Evolutionary conservation across 176 grass and related monocot species (phyloP).

Genomic region (Sorghum bicolor): DNA sequence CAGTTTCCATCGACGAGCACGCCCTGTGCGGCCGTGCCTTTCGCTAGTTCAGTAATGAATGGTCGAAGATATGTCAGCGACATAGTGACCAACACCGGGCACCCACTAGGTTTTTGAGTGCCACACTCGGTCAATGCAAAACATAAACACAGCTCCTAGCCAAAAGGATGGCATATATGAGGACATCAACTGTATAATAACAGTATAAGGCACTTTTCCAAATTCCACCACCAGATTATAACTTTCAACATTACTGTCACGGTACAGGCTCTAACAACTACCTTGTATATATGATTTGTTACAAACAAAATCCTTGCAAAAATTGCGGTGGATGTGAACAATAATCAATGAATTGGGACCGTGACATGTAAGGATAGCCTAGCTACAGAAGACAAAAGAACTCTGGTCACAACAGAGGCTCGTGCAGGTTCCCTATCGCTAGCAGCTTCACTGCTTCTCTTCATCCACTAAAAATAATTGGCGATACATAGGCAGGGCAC

Average conservation of each 20-base stretch:
- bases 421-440: background rate
- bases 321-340: background rate
- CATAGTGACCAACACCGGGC: too few relatives aligned
- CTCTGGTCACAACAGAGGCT: constrained; percentile 23
- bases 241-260: background rate
- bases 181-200: background rate
- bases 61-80: background rate
- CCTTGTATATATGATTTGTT: background rate
- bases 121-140: too few relatives aligned
- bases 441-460: constrained; percentile 2
- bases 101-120: background rate
- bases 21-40: background rate
- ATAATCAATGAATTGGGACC: constrained; percentile 38
- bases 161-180: background rate
- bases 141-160: background rate
- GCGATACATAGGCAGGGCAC: constrained; percentile 31
- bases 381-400: constrained; percentile 30
- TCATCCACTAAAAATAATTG: constrained; percentile 32
- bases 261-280: background rate
- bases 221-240: background rate
- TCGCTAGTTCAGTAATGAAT: background rate
- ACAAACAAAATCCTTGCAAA: background rate
- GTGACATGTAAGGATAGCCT: constrained; percentile 27
- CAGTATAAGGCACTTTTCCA: background rate
- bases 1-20: background rate